These are phyloP conservation scores for Amanita muscaria DNA, from an alignment of 768 basidiomycete genomes.

Conservation along the genomic window DNA sequence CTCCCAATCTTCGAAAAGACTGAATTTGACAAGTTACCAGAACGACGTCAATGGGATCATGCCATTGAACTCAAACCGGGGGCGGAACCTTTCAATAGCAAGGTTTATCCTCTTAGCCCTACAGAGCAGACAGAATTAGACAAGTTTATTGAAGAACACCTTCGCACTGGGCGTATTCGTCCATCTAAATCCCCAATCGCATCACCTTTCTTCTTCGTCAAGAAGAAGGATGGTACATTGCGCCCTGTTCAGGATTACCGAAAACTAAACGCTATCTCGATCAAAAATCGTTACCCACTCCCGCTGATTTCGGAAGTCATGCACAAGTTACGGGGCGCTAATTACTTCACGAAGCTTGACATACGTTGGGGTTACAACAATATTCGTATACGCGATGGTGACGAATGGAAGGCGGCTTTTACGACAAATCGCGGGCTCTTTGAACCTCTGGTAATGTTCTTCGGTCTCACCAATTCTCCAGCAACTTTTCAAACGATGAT, in stretches of 20 bases:
- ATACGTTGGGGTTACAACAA: slow-evolving; percentile 32
- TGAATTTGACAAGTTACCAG: too few species aligned
- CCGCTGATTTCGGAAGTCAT: slow-evolving; percentile 30
- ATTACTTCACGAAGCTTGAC: slow-evolving; percentile 29
- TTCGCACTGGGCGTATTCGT: background rate
- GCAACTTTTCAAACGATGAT: slow-evolving; percentile 30
- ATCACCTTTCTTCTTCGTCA: background rate
- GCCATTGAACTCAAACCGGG: too few species aligned
- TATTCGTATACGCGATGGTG: slow-evolving; percentile 30
- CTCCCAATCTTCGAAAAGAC: too few species aligned
- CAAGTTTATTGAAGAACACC: background rate
- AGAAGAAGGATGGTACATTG: background rate
- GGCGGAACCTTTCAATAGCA: too few species aligned
- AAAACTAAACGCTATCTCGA: background rate
- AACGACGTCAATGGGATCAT: too few species aligned
- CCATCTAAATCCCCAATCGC: background rate
- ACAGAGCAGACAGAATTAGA: too few species aligned
- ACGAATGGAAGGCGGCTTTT: slow-evolving; percentile 39
- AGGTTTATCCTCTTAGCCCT: too few species aligned
- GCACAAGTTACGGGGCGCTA: slow-evolving; percentile 21
- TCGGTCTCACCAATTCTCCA: slow-evolving; percentile 26
- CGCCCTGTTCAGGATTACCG: background rate
- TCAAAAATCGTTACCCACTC: background rate
- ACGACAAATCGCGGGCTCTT: slow-evolving; percentile 26
- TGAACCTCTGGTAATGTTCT: slow-evolving; percentile 36